These are phyloP conservation scores for Orbilia quercus DNA, from an alignment of 2,329 filamentous ascomycete species.

Conservation along the genomic window DNA sequence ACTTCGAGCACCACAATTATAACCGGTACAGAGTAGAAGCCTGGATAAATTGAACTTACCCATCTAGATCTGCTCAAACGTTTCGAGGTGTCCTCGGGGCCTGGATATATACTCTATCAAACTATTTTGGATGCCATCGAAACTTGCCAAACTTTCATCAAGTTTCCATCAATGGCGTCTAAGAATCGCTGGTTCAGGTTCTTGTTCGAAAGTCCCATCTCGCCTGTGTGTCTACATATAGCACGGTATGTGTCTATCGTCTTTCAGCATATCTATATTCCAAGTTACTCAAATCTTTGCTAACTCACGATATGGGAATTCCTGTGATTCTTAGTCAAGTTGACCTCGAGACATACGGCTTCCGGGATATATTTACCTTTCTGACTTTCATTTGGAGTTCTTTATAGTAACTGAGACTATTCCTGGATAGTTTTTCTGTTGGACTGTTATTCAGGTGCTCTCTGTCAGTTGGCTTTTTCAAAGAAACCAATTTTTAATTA, in stretches of 20 bases:
- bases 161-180: conserved; percentile 1
- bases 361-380: conserved; percentile 10
- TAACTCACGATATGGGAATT: neutral
- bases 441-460: neutral
- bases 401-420: neutral
- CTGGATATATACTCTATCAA: neutral
- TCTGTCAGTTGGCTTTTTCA: neutral
- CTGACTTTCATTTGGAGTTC: conserved; percentile 14
- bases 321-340: neutral
- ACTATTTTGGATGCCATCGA: conserved; percentile 16
- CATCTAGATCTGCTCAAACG: conserved; percentile 27
- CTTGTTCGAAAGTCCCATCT: conserved; percentile 9
- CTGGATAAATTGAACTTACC: too few relatives aligned
- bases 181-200: conserved; percentile 30
- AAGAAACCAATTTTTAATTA: neutral
- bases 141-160: conserved; percentile 11
- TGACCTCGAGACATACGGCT: neutral
- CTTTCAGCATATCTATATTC: neutral
- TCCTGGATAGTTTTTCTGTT: conserved; percentile 5
- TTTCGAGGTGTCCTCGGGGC: neutral
- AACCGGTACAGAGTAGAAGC: too few relatives aligned
- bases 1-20: too few relatives aligned
- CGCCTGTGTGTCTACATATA: conserved; percentile 26
- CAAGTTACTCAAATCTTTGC: neutral
- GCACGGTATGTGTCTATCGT: conserved; percentile 22